These are phyloP conservation scores for Neltuma alba DNA, from an alignment of 306 rosid genomes.

Conservation along the genomic window DNA sequence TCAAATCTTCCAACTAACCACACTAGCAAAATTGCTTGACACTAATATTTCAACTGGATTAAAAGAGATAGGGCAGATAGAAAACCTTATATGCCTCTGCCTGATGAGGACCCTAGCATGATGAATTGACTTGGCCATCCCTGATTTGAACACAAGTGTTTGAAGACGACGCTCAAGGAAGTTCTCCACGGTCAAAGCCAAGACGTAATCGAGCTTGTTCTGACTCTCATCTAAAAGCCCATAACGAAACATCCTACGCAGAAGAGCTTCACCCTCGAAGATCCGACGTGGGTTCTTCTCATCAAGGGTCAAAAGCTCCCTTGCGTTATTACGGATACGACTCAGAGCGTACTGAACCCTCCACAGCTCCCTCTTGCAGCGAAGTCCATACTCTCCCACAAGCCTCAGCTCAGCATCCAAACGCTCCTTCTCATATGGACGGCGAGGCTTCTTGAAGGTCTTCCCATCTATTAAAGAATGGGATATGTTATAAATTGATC, in stretches of 20 bases:
- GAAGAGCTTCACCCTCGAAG: slow-evolving; percentile 60
- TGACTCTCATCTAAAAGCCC: slow-evolving; percentile 59
- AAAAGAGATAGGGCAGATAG: background rate
- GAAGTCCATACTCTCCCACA: slow-evolving; percentile 59
- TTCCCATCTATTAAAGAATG: slow-evolving; percentile 46
- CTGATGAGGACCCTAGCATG: slow-evolving; percentile 65
- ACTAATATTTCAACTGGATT: background rate
- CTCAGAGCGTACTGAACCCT: slow-evolving; percentile 59
- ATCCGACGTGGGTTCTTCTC: slow-evolving; percentile 67
- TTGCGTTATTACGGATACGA: slow-evolving; percentile 59
- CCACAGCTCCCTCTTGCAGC: slow-evolving; percentile 63
- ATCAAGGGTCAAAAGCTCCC: slow-evolving; percentile 56
- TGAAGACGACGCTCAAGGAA: slow-evolving; percentile 63
- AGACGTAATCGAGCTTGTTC: slow-evolving; percentile 63
- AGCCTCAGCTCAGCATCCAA: slow-evolving; percentile 61
- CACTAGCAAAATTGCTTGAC: background rate
- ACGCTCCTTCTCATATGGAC: slow-evolving; percentile 74
- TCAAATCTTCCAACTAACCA: background rate
- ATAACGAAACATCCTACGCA: slow-evolving; percentile 56
- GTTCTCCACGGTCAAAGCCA: slow-evolving; percentile 65
- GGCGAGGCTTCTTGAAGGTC: slow-evolving; percentile 71
- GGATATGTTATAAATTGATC: background rate
- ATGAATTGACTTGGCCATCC: slow-evolving; percentile 70
- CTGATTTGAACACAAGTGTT: slow-evolving; percentile 56
- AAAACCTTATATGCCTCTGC: slow-evolving; percentile 57